A percentile compares a stretch with the other conserved stretches of the same genome.
These are phyloP conservation scores for Trypanosoma caninum DNA, from an alignment of 208 protist genomes.

Conservation along the genomic window DNA sequence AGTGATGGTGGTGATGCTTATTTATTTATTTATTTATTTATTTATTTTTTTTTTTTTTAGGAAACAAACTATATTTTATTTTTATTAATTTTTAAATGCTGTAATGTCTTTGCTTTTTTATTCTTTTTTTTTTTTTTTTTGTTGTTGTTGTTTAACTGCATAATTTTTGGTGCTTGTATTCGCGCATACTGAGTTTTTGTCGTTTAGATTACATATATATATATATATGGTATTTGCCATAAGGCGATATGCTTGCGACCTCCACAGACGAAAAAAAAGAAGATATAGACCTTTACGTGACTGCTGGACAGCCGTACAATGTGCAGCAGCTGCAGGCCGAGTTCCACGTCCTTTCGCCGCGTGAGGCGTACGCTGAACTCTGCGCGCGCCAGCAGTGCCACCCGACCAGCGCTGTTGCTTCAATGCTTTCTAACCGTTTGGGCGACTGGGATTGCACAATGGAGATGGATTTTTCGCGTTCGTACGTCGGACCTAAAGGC, in stretches of 20 bases:
- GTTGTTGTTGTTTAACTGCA: not conserved
- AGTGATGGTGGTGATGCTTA: too few species aligned
- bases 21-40: conserved; percentile 8
- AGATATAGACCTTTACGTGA: conserved; percentile 12
- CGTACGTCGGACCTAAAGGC: conserved; percentile 67
- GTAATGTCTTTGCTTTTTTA: not conserved
- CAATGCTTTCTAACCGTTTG: conserved; percentile 39
- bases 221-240: not conserved
- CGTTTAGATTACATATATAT: not conserved
- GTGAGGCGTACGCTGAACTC: conserved; percentile 46
- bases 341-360: conserved; percentile 40
- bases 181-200: not conserved
- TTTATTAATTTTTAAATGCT: not conserved
- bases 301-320: conserved; percentile 31
- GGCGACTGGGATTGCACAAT: conserved; percentile 43
- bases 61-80: not conserved
- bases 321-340: conserved; percentile 37
- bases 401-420: conserved; percentile 33
- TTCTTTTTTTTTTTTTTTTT: conserved; percentile 9
- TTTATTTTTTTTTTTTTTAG: not conserved
- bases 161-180: conserved; percentile 10
- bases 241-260: not conserved
- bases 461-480: conserved; percentile 48
- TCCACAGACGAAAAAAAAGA: not conserved
- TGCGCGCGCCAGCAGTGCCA: conserved; percentile 37